Conservation (phyloP, 371 early-diverging fungal genomes). For the Smittium mucronatum region DNA sequence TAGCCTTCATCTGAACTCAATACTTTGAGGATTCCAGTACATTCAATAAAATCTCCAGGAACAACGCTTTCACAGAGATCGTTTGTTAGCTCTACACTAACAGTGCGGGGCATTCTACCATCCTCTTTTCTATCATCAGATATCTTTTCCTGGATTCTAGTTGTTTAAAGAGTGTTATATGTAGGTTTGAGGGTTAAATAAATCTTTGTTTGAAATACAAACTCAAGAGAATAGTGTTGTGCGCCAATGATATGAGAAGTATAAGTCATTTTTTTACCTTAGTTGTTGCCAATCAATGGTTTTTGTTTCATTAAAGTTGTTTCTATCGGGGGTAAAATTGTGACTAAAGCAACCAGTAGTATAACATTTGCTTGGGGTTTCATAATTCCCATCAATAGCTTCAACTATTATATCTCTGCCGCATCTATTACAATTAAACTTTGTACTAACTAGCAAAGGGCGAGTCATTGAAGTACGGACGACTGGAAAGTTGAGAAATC, state of each 20-base stretch:
- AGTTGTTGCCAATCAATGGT: constrained; percentile 5
- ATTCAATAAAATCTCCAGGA: constrained; percentile 61
- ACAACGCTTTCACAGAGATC: constrained; percentile 56
- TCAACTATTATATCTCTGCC: constrained; percentile 22
- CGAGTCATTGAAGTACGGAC: constrained; percentile 32
- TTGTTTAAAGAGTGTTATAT: background rate
- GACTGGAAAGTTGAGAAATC: constrained; percentile 13
- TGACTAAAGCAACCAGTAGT: constrained; percentile 22
- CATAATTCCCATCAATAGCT: constrained; percentile 27
- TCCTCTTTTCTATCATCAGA: constrained; percentile 19
- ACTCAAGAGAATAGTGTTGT: background rate
- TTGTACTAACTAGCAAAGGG: constrained; percentile 24
- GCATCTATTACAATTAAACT: constrained; percentile 24
- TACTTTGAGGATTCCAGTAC: constrained; percentile 60
- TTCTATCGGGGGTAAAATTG: background rate
- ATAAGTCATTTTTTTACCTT: background rate
- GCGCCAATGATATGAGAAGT: too few species aligned
- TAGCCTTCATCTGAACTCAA: constrained; percentile 45
- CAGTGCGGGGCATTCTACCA: constrained; percentile 58
- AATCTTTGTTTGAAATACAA: background rate
- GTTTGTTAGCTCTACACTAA: constrained; percentile 48
- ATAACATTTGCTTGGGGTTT: constrained; percentile 21
- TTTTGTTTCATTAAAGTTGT: background rate
- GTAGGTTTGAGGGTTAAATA: background rate
- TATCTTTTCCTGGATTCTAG: constrained; percentile 2